phyloP scores from a whole-genome alignment of 2,329 filamentous ascomycete species.

The Capronia epimyces region DNA sequence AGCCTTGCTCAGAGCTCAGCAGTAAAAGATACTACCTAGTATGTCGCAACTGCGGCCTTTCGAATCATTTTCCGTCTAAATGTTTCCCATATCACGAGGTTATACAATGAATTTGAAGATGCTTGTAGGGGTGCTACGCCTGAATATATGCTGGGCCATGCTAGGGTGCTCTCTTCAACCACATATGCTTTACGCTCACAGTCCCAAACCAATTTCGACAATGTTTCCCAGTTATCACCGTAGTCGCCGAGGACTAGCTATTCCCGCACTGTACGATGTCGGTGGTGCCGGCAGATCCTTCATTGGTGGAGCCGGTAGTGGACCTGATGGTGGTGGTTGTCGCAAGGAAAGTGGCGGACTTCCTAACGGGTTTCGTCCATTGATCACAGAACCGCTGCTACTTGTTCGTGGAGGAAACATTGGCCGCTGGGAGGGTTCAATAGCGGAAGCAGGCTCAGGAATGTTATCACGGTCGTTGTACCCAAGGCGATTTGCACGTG shows the following conservation, averaged over 20 bases:
- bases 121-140: constrained; percentile 5
- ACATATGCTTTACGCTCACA: constrained; percentile 9
- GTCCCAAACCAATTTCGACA: constrained; percentile 9
- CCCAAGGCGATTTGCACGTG: constrained; percentile 21
- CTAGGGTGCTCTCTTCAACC: not conserved
- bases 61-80: not conserved
- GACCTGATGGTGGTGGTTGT: constrained; percentile 52
- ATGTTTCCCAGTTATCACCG: constrained; percentile 9
- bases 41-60: not conserved
- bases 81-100: not conserved
- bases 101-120: not conserved
- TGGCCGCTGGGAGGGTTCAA: constrained; percentile 37
- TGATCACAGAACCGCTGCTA: constrained; percentile 22
- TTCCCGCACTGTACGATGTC: constrained; percentile 16
- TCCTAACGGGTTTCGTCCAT: constrained; percentile 31
- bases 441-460: constrained; percentile 36
- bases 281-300: constrained; percentile 27
- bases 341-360: constrained; percentile 62
- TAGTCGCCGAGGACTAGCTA: constrained; percentile 21
- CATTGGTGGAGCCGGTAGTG: constrained; percentile 54
- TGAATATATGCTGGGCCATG: constrained; percentile 15
- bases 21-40: no score
- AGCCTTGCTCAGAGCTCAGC: not conserved
- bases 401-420: constrained; percentile 40
- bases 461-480: constrained; percentile 27